Conservation (phyloP, 1,139 yeast species). For the Debaryomyces robertsiae region DNA sequence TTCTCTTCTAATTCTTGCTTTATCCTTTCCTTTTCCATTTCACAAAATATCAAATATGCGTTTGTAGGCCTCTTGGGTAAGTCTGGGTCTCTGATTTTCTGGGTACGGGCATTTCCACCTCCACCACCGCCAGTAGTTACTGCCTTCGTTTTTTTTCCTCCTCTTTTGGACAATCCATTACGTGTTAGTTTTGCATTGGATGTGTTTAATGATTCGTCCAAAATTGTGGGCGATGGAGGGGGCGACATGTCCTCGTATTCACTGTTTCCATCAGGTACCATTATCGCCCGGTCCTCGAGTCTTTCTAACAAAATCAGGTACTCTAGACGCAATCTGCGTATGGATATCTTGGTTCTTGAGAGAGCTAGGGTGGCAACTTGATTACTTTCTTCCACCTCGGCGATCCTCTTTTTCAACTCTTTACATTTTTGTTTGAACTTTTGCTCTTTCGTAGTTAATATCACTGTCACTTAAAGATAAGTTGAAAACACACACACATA, state of each 20-base stretch:
- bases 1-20: conserved; percentile 49
- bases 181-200: conserved; percentile 23
- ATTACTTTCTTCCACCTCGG: conserved; percentile 77
- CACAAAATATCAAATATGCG: conserved; percentile 87
- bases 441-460: conserved; percentile 32
- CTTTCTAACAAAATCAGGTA: conserved; percentile 79
- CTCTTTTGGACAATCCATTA: conserved; percentile 26
- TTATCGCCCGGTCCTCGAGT: conserved; percentile 60
- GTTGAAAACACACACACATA: conserved; percentile 23
- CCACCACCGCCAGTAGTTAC: conserved; percentile 15
- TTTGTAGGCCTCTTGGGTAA: conserved; percentile 89
- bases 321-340: conserved; percentile 80
- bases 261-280: conserved; percentile 34
- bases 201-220: conserved; percentile 35
- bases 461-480: neutral
- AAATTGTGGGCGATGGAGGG: conserved; percentile 42
- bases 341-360: conserved; percentile 73
- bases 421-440: conserved; percentile 62
- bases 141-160: conserved; percentile 23
- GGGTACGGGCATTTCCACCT: conserved; percentile 18
- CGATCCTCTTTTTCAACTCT: conserved; percentile 71
- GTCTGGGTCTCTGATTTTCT: conserved; percentile 67
- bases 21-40: conserved; percentile 75
- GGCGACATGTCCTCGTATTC: conserved; percentile 45
- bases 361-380: conserved; percentile 78